Base-by-base conservation (phyloP, 1,284 basidiomycete genomes). In the Austropuccinia psidii region DNA sequence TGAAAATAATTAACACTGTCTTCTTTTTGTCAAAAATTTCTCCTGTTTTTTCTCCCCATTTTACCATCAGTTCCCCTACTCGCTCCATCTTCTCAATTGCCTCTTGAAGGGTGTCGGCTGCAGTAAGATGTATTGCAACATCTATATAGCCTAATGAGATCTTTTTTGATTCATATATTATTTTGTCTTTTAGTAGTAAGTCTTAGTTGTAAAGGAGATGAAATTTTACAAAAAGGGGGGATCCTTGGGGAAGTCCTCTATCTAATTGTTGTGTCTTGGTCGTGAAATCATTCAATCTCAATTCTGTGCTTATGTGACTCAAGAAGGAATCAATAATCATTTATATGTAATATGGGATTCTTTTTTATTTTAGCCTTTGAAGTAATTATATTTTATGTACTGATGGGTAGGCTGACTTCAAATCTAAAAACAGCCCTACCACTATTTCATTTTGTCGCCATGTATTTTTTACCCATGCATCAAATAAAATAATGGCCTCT, bases 1-100 rank as follows among this genome's bases (percentile, higher is more conserved):
- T 45, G 61, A 64, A 64, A 19, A n/a, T 19, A 45, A 67, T 54
- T 6, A 52, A n/a, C 9, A 31, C 27, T 8, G 47, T 21, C 21
- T 67, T 67, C 47, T 67, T 50, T 54, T 50, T 27, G 27, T 67
- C 64, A 35, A 67, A 67, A 41, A 68, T 55, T 43, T 33, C 66
- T 29, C 66, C 54, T 45, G 13, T 27, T 21, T 29, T 35, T n/a
- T 57, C 11, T 39, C 52, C 66, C 50, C 66, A 57, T 41, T 9
- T 33, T 41, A 57, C 21, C 35, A 35, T 35, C 17, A 27, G 33
- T n/a, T 39, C n/a, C 9, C 35, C 39, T 24, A 29, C 66, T n/a
- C 41, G 8, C 19, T n/a, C 19, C 27, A 55, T 17, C n/a, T 37
- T n/a, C 29, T 24, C 17, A 7, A 66, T 35, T 19, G 37, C 47